These are phyloP conservation scores for Cyberlindnera lachancei DNA, from an alignment of 805 yeast species.

Conservation along the genomic window DNA sequence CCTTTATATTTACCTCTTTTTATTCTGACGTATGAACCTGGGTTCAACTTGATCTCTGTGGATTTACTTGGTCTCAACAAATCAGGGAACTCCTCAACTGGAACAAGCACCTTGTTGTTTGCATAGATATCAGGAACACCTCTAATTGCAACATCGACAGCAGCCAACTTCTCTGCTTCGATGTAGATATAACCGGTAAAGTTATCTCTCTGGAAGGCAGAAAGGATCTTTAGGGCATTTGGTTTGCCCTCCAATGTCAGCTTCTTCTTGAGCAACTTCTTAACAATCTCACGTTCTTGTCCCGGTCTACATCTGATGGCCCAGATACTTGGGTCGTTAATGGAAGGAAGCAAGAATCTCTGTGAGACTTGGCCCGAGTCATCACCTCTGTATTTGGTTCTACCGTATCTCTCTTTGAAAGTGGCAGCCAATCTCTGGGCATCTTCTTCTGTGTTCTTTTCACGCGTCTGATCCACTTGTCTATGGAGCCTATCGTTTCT, in stretches of 20 bases:
- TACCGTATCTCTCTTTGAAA: slow-evolving; percentile 86
- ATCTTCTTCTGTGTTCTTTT: slow-evolving; percentile 84
- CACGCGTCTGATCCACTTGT: slow-evolving; percentile 82
- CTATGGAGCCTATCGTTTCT: slow-evolving; percentile 79
- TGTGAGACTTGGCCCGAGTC: slow-evolving; percentile 85
- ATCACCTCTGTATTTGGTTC: slow-evolving; percentile 78
- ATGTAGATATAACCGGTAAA: slow-evolving; percentile 88
- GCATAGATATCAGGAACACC: slow-evolving; percentile 85
- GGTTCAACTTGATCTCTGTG: slow-evolving; percentile 78
- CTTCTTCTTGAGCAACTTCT: slow-evolving; percentile 78
- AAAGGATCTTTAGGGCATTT: slow-evolving; percentile 73
- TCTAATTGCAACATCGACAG: slow-evolving; percentile 78
- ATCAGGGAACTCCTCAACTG: slow-evolving; percentile 93
- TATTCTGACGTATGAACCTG: slow-evolving; percentile 88
- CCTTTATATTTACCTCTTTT: slow-evolving; percentile 88
- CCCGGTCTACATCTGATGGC: slow-evolving; percentile 93
- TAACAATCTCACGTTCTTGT: slow-evolving; percentile 83
- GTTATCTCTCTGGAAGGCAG: slow-evolving; percentile 91
- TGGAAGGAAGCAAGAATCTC: slow-evolving; percentile 87
- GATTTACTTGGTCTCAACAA: slow-evolving; percentile 83
- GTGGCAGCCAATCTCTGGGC: slow-evolving; percentile 92
- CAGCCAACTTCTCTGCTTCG: slow-evolving; percentile 90
- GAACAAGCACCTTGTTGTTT: slow-evolving; percentile 74
- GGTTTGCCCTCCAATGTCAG: slow-evolving; percentile 66
- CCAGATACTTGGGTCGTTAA: slow-evolving; percentile 94